These are phyloP conservation scores for Botrytis fragariae DNA, from an alignment of 2,329 filamentous ascomycete species.

Conservation along the genomic window DNA sequence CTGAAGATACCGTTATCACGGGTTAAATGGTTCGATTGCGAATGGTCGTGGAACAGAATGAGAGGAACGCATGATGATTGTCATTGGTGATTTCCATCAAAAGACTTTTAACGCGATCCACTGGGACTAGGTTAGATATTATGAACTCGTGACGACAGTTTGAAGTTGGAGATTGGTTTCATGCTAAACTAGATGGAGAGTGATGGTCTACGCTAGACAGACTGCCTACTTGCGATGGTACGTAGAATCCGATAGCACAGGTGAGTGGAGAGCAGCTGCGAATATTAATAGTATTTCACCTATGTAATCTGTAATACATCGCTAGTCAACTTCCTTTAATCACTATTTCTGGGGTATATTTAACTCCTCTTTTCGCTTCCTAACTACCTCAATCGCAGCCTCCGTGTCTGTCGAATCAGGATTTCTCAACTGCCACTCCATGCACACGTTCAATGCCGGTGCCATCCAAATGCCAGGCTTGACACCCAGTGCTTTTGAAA, in stretches of 20 bases:
- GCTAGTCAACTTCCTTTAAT: background rate
- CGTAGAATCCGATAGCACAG: background rate
- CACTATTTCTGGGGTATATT: conserved; percentile 30
- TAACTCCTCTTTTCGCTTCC: conserved; percentile 36
- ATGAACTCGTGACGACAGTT: background rate
- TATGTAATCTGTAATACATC: background rate
- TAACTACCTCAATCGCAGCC: conserved; percentile 60
- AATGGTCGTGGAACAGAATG: background rate
- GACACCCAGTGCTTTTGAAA: conserved; percentile 64
- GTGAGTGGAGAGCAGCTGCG: background rate
- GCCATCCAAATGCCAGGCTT: conserved; percentile 83
- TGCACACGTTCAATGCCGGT: conserved; percentile 71
- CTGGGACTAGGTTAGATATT: background rate
- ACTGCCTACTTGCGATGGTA: background rate
- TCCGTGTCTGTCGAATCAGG: conserved; percentile 60
- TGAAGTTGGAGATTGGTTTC: background rate
- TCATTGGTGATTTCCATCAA: background rate
- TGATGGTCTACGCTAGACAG: background rate
- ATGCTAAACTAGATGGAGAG: background rate
- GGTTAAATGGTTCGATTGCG: background rate
- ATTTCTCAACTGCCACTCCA: conserved; percentile 86
- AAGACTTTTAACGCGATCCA: background rate
- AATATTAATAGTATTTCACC: background rate
- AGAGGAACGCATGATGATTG: background rate
- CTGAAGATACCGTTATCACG: background rate